Percentiles rank a stretch among this genome's conserved stretches.
phyloP scores from a whole-genome alignment of 768 basidiomycete genomes.

The Amanita molliuscula region DNA sequence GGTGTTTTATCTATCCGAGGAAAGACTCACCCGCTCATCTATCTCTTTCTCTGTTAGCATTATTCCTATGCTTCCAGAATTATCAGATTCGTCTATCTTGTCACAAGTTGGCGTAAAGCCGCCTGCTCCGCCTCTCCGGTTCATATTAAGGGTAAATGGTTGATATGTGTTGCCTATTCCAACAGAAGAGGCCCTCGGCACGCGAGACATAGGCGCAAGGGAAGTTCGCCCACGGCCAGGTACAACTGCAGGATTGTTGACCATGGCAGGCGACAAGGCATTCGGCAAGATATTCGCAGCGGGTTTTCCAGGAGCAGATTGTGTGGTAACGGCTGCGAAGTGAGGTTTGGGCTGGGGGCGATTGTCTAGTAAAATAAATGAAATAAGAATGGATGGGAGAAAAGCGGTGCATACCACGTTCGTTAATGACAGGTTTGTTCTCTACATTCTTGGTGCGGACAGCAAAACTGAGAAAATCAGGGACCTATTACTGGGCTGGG shows the following conservation, averaged over 20 bases:
- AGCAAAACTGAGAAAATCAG: slow-evolving; percentile 44
- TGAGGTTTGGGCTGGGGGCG: slow-evolving; percentile 49
- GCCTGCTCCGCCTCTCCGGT: neutral
- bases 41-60: slow-evolving; percentile 62
- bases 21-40: slow-evolving; percentile 50
- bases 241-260: slow-evolving; percentile 11
- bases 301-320: slow-evolving; percentile 32
- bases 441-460: slow-evolving; percentile 80
- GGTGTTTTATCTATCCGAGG: neutral
- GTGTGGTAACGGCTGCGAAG: slow-evolving; percentile 48
- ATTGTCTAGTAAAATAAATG: slow-evolving; percentile 32
- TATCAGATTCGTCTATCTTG: slow-evolving; percentile 17
- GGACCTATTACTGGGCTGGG: slow-evolving; percentile 2
- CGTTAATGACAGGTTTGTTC: slow-evolving; percentile 72
- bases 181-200: slow-evolving; percentile 25
- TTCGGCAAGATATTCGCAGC: slow-evolving; percentile 38
- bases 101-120: neutral
- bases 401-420: slow-evolving; percentile 42
- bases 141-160: slow-evolving; percentile 17
- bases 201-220: slow-evolving; percentile 25
- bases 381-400: slow-evolving; percentile 1
- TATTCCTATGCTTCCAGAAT: slow-evolving; percentile 23
- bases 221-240: slow-evolving; percentile 21
- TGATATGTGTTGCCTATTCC: slow-evolving; percentile 25
- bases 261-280: slow-evolving; percentile 30